These are phyloP conservation scores for Rhizopogon vinicolor DNA, from an alignment of 768 basidiomycete genomes.

Conservation along the genomic window DNA sequence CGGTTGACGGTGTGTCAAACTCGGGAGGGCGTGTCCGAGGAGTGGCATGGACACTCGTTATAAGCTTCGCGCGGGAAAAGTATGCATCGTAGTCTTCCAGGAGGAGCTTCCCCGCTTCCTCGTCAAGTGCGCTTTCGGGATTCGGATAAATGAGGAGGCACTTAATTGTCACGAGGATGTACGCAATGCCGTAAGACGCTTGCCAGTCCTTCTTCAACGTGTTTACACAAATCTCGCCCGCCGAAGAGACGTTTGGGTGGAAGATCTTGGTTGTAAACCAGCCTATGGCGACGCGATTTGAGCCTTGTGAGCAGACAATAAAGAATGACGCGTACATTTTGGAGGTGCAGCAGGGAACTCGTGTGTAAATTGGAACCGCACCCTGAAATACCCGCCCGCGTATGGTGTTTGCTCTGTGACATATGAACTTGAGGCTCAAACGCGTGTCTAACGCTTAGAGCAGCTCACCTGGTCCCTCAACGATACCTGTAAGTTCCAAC, in stretches of 20 bases:
- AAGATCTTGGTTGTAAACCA: constrained; percentile 94
- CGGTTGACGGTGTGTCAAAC: constrained; percentile 48
- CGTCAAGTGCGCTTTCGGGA: constrained; percentile 93
- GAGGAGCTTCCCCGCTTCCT: constrained; percentile 90
- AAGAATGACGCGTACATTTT: constrained; percentile 62
- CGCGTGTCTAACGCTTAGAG: neutral
- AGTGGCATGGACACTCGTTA: constrained; percentile 89
- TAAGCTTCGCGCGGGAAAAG: constrained; percentile 79
- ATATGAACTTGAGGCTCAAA: constrained; percentile 10
- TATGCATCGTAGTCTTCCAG: constrained; percentile 89
- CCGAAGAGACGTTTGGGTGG: constrained; percentile 89
- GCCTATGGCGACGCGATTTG: constrained; percentile 41
- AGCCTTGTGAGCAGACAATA: neutral
- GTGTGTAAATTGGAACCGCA: constrained; percentile 85
- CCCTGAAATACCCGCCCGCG: constrained; percentile 64
- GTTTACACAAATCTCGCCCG: constrained; percentile 95
- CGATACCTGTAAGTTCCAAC: constrained; percentile 81
- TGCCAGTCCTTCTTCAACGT: constrained; percentile 98
- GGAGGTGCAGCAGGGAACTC: constrained; percentile 94
- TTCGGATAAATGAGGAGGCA: constrained; percentile 96
- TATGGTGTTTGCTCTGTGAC: constrained; percentile 60
- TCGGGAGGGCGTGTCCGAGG: constrained; percentile 70
- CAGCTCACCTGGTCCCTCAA: constrained; percentile 82
- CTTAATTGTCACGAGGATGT: constrained; percentile 90
- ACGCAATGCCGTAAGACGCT: constrained; percentile 82